A percentile compares a stretch with the other conserved stretches of the same genome.
Conservation (phyloP, 1,139 yeast genomes). For the Geotrichum restrictum region DNA sequence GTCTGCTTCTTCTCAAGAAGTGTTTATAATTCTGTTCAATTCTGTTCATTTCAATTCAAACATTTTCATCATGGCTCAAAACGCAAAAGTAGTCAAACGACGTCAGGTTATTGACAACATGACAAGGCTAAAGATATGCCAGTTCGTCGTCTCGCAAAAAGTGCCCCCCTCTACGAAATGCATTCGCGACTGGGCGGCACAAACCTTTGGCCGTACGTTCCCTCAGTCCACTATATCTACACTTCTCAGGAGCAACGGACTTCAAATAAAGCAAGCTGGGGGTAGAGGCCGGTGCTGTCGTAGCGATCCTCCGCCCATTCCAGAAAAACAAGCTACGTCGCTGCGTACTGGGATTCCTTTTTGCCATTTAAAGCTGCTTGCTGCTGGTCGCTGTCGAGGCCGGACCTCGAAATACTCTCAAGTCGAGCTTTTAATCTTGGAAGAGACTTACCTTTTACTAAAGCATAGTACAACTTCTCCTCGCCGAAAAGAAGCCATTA, state of each 20-base stretch:
- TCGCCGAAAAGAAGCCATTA: background rate
- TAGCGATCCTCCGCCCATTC: background rate
- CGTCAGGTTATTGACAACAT: constrained; percentile 13
- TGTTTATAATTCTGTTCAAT: too few species aligned
- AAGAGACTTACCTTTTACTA: constrained; percentile 14
- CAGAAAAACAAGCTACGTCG: background rate
- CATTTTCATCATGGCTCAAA: background rate
- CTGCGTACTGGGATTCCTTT: background rate
- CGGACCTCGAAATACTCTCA: constrained; percentile 8
- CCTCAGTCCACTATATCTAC: constrained; percentile 18
- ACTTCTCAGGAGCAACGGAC: constrained; percentile 12
- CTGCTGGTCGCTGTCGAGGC: constrained; percentile 14
- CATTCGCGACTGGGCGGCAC: constrained; percentile 14
- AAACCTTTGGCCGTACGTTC: constrained; percentile 12
- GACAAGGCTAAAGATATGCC: constrained; percentile 16
- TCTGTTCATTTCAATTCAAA: too few species aligned
- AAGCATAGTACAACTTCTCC: background rate
- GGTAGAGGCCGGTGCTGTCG: constrained; percentile 16
- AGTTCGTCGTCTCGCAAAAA: constrained; percentile 9
- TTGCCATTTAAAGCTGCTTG: constrained; percentile 9
- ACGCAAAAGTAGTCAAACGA: background rate
- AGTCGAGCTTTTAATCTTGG: constrained; percentile 9
- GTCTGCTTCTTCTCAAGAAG: too few species aligned
- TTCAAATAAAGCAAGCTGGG: constrained; percentile 15
- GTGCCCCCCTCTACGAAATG: constrained; percentile 11